These are phyloP conservation scores for Fomitopsis pinicola DNA, from an alignment of 1,284 basidiomycete genomes.

Conservation along the genomic window DNA sequence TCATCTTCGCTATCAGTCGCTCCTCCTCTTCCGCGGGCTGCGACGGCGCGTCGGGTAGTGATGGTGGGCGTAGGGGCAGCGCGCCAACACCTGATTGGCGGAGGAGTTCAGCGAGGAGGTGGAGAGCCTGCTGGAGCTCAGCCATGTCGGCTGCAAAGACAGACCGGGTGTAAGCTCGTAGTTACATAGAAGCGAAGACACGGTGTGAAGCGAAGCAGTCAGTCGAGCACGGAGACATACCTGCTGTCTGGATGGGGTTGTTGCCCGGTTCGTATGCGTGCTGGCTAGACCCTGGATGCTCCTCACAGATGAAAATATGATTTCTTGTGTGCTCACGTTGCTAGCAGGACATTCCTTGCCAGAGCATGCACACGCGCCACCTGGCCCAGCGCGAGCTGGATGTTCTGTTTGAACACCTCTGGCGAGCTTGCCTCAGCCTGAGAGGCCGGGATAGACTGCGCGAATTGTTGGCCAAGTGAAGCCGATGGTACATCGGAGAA, in stretches of 20 bases:
- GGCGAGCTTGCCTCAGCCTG: conserved; percentile 55
- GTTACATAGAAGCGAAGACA: background rate
- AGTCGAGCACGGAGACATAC: conserved; percentile 25
- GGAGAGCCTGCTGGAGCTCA: conserved; percentile 41
- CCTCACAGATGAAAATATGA: no score
- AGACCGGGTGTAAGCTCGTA: background rate
- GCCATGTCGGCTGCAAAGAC: conserved; percentile 35
- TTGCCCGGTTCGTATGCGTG: conserved; percentile 48
- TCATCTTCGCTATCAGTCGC: conserved; percentile 33
- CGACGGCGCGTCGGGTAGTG: conserved; percentile 13
- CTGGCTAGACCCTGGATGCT: conserved; percentile 31
- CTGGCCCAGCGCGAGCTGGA: conserved; percentile 41
- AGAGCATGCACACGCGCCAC: conserved; percentile 39
- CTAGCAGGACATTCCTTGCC: conserved; percentile 39
- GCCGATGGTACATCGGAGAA: background rate
- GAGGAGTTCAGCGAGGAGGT: conserved; percentile 39
- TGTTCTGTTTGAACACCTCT: conserved; percentile 50
- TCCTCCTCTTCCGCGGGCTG: conserved; percentile 19
- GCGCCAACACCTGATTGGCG: conserved; percentile 49
- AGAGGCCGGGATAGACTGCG: background rate
- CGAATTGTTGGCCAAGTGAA: background rate
- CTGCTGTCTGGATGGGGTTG: conserved; percentile 44
- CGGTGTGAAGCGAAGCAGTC: no score
- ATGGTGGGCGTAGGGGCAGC: conserved; percentile 33
- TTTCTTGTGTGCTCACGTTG: conserved; percentile 40